Percentiles rank a stretch among this genome's conserved stretches.
phyloP scores from a whole-genome alignment of 768 basidiomycete species.

The Auriscalpium orientale region DNA sequence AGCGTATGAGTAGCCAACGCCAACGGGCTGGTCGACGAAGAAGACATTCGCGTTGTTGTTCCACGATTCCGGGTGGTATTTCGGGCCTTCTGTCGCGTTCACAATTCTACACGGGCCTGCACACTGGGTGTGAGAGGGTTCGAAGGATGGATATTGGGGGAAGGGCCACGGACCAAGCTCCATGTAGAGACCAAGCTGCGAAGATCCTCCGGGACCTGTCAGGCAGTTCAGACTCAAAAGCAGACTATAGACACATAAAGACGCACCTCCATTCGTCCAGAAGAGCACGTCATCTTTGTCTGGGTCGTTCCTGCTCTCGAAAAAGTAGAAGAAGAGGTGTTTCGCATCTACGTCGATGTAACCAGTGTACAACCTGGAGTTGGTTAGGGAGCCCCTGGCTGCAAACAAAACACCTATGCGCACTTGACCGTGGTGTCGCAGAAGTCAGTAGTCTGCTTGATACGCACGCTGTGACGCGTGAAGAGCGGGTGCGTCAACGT shows the following conservation, averaged over 20 bases:
- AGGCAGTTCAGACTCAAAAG: not conserved
- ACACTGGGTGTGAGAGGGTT: not conserved
- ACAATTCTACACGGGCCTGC: conserved; percentile 65
- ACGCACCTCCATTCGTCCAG: conserved; percentile 31
- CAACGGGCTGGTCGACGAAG: conserved; percentile 36
- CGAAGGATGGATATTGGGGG: conserved; percentile 15
- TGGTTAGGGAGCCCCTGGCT: not conserved
- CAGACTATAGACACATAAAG: conserved; percentile 19
- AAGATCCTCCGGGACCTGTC: conserved; percentile 19
- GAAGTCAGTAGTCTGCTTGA: conserved; percentile 32
- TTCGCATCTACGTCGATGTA: conserved; percentile 62
- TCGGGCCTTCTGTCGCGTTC: conserved; percentile 36
- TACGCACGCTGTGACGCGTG: conserved; percentile 34
- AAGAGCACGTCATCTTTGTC: conserved; percentile 25
- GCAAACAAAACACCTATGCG: conserved; percentile 1
- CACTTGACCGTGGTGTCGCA: conserved; percentile 34
- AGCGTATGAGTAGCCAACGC: conserved; percentile 34
- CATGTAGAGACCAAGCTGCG: conserved; percentile 34
- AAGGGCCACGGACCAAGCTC: conserved; percentile 51
- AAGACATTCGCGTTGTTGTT: conserved; percentile 56
- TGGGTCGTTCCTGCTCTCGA: conserved; percentile 33
- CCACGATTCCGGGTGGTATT: conserved; percentile 56
- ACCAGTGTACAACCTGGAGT: conserved; percentile 47
- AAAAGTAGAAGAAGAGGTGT: conserved; percentile 63
- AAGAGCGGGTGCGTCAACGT: conserved; percentile 36